Evolutionary conservation across 2,329 filamentous ascomycete genomes (phyloP).

Genomic region (Alternaria consortialis): DNA sequence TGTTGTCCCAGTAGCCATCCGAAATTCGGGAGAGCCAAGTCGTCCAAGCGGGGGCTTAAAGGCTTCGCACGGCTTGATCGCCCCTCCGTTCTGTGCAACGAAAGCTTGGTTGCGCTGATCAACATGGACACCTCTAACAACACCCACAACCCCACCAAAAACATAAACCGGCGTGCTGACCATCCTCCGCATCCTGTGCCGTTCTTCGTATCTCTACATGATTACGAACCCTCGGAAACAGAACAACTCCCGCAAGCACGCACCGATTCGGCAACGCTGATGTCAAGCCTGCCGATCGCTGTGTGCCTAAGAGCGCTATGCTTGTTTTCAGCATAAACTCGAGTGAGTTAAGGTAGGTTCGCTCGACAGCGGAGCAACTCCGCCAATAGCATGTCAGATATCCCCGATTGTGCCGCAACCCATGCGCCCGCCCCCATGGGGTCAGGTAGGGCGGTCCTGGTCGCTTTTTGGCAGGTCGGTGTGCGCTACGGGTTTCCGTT

Average conservation of each 20-base stretch:
- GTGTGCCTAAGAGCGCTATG: not conserved
- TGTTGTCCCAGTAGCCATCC: slow-evolving; percentile 1
- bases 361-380: not conserved
- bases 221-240: not conserved
- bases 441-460: not conserved
- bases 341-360: not conserved
- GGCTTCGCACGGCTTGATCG: slow-evolving; percentile 15
- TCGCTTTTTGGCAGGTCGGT: not conserved
- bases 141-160: not conserved
- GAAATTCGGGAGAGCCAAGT: slow-evolving; percentile 8
- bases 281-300: not conserved
- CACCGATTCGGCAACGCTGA: not conserved
- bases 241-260: not conserved
- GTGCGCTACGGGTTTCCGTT: not conserved
- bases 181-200: not conserved
- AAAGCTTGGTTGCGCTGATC: slow-evolving; percentile 6
- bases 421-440: slow-evolving; percentile 7
- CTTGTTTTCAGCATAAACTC: slow-evolving; percentile 4
- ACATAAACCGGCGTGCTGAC: not conserved
- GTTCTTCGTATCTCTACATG: not conserved
- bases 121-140: not conserved
- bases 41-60: slow-evolving; percentile 1
- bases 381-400: not conserved
- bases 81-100: not conserved
- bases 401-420: not conserved